phyloP scores from a whole-genome alignment of 176 grass and related monocot genomes.

The Secale cereale region DNA sequence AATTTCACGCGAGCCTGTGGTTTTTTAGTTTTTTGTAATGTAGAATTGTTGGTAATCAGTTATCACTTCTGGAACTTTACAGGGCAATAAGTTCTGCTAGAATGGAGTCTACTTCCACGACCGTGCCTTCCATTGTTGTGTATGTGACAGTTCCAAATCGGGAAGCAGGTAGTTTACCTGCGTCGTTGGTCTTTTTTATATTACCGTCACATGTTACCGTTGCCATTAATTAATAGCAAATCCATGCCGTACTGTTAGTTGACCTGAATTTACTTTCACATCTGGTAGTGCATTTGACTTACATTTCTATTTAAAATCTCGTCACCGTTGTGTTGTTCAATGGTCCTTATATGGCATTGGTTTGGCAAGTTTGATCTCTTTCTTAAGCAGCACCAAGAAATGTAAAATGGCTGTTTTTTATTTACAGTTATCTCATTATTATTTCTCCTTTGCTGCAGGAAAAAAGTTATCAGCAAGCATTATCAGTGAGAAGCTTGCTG shows the following conservation, averaged over 20 bases:
- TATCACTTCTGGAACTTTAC: not conserved
- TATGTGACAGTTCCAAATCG: slow-evolving; percentile 92
- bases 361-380: not conserved
- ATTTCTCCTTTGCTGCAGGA: slow-evolving; percentile 41
- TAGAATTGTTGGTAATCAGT: not conserved
- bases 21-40: not conserved
- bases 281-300: not conserved
- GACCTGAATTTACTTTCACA: not conserved
- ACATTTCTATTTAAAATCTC: not conserved
- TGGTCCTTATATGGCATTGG: not conserved
- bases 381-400: not conserved
- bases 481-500: slow-evolving; percentile 80
- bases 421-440: not conserved
- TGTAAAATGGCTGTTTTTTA: not conserved
- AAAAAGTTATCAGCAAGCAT: slow-evolving; percentile 79
- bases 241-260: not conserved
- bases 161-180: slow-evolving; percentile 56
- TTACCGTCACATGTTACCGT: not conserved
- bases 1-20: not conserved
- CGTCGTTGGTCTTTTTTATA: not conserved
- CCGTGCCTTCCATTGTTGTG: slow-evolving; percentile 79
- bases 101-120: slow-evolving; percentile 68
- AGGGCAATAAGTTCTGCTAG: slow-evolving; percentile 45
- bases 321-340: not conserved
- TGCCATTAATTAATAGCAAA: not conserved